These are phyloP conservation scores for Xylona heveae DNA, from an alignment of 495 filamentous ascomycete genomes.

Conservation along the genomic window DNA sequence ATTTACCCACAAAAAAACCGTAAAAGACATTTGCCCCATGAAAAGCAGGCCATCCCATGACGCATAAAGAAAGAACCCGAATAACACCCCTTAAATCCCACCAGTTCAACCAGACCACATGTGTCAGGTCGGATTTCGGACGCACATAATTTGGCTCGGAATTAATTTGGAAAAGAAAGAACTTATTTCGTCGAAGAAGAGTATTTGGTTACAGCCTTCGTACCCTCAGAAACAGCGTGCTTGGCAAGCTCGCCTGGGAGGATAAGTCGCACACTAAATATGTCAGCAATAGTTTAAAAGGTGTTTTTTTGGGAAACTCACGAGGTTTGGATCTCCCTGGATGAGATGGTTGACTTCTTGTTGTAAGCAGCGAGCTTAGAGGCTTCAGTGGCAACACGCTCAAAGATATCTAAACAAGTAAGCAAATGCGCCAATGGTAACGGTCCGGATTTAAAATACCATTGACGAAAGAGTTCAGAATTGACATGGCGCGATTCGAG, in stretches of 20 bases:
- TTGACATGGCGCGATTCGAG: constrained; percentile 99
- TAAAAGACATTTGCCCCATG: not conserved
- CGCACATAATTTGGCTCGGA: no score
- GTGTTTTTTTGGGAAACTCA: constrained; percentile 17
- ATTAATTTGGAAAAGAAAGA: constrained; percentile 1
- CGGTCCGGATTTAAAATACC: constrained; percentile 32
- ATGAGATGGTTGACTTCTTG: constrained; percentile 99
- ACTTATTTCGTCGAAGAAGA: constrained; percentile 96
- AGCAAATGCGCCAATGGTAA: constrained; percentile 6
- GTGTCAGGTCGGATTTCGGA: not conserved
- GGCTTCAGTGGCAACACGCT: constrained; percentile 96
- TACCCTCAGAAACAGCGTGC: constrained; percentile 98
- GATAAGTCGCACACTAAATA: constrained; percentile 63
- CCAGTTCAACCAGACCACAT: not conserved
- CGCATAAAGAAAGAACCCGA: not conserved
- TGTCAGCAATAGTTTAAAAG: not conserved
- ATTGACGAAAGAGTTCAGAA: constrained; percentile 99
- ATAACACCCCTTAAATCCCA: not conserved
- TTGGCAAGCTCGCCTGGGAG: constrained; percentile 97
- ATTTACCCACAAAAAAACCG: no score
- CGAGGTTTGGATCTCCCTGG: constrained; percentile 98
- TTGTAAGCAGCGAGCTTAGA: constrained; percentile 99
- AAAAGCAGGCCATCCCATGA: constrained; percentile 2
- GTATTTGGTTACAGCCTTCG: constrained; percentile 99
- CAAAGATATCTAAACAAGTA: constrained; percentile 70